phyloP scores from a whole-genome alignment of 2,329 filamentous ascomycete genomes.

The Cercospora zeina region DNA sequence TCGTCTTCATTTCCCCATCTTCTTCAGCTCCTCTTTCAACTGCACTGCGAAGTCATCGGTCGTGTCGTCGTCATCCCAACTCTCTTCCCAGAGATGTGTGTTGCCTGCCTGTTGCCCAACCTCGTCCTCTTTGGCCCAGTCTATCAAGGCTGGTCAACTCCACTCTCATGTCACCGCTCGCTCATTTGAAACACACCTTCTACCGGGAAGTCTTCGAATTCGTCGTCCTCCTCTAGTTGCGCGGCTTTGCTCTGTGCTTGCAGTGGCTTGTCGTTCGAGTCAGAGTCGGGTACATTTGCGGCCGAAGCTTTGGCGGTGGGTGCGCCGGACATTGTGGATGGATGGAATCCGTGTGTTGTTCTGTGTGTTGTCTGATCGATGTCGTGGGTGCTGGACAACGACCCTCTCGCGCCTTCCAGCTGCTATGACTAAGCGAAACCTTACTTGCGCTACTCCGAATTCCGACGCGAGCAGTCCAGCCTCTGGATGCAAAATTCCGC shows the following conservation, averaged over 20 bases:
- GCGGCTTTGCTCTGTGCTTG: conserved; percentile 61
- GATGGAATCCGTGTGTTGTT: neutral
- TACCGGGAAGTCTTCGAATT: conserved; percentile 98
- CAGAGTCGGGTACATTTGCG: conserved; percentile 43
- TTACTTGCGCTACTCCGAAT: neutral
- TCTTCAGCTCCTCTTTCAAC: conserved; percentile 92
- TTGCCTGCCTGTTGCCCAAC: conserved; percentile 63
- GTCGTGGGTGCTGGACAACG: neutral
- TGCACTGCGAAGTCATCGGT: conserved; percentile 95
- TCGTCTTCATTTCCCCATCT: conserved; percentile 66
- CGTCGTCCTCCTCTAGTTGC: conserved; percentile 91
- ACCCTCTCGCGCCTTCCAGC: neutral
- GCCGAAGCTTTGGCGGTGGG: conserved; percentile 44
- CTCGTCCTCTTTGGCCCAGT: conserved; percentile 89
- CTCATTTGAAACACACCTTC: conserved; percentile 64
- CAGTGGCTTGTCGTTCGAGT: conserved; percentile 49
- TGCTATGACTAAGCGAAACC: neutral
- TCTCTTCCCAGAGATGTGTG: conserved; percentile 95
- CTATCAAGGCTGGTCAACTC: conserved; percentile 49
- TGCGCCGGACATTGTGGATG: conserved; percentile 15
- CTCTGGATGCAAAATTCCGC: neutral
- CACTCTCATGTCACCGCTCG: neutral
- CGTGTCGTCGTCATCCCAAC: conserved; percentile 98
- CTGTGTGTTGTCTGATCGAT: neutral
- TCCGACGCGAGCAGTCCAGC: neutral